Evolutionary conservation across 495 filamentous ascomycete species (phyloP), one percentile per base, ranked within the genome.

Genomic region (Penicillium robsamsonii): DNA sequence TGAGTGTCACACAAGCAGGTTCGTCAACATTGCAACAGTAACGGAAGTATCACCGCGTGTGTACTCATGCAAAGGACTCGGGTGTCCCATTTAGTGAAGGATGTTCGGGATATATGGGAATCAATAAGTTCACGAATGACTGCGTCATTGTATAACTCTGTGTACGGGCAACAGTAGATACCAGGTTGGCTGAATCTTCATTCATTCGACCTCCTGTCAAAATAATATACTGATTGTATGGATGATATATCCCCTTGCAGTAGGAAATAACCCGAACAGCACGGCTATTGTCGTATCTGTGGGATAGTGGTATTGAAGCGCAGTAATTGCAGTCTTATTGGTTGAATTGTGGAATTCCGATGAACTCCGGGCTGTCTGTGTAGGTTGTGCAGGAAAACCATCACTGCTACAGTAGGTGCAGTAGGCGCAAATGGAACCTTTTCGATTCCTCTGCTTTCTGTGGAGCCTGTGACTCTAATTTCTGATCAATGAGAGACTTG

Each of bases 1-100:
- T 46, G 18, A 37, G 10, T 20, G 62, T 63, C 42, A 46, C 52
- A 67, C 65, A 60, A 54, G 31, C 42, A 60, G 46, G 40, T 48
- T 53, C 56, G 58, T 53, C 57, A 49, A 51, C 20, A 65, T 63
- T 63, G 57, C 57, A 68, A 68, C 55, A 57, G 56, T 62, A 63
- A 62, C 56, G 40, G 46, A 56, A 50, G 31, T 58, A 24, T 31
- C 46, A 31, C 35, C 49, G 40, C 20, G 8, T 31, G n/a, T 50
- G 9, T 37, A 35, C 50, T 52, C n/a, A 13, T 27, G 53, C 24
- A 46, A 49, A 31, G 10, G 17, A 27, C 41, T 45, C 31, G 20
- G 31, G 42, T 46, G 22, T 54, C 31, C 40, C 18, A 46, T 42
- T 52, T 51, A 15, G 24, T 15, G 20, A 10, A 6, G 25, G 45